A percentile compares a stretch with the other conserved stretches of the same genome.
These are phyloP conservation scores for Moricandia arvensis DNA, from an alignment of 345 rosid species.

Conservation along the genomic window DNA sequence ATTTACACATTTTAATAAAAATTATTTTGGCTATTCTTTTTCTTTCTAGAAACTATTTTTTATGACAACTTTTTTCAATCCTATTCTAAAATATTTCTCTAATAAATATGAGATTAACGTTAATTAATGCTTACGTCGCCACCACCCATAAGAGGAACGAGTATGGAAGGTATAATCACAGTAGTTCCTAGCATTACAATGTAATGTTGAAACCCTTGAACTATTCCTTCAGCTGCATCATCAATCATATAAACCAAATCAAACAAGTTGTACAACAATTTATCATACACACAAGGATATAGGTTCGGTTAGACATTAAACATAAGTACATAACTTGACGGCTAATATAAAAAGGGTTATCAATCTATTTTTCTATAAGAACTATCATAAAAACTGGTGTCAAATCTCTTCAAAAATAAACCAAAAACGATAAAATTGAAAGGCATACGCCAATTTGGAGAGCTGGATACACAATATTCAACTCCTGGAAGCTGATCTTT, in stretches of 20 bases:
- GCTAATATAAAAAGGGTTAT: not conserved
- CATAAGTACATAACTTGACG: not conserved
- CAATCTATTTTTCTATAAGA: too few species aligned
- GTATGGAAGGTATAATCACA: constrained; percentile 62
- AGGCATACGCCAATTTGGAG: constrained; percentile 74
- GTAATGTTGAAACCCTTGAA: constrained; percentile 88
- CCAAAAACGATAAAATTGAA: not conserved
- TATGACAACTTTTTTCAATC: too few species aligned
- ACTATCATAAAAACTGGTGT: not conserved
- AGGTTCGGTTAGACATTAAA: not conserved
- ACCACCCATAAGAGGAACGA: constrained; percentile 85
- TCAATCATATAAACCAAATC: not conserved
- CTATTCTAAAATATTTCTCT: too few species aligned
- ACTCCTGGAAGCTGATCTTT: constrained; percentile 90
- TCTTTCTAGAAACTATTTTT: too few species aligned
- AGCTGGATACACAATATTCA: constrained; percentile 69
- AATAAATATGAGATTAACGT: too few species aligned
- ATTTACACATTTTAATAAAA: too few species aligned
- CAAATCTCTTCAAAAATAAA: too few species aligned
- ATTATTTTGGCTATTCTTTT: too few species aligned
- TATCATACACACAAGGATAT: not conserved
- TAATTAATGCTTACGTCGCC: constrained; percentile 85
- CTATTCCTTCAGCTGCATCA: constrained; percentile 66
- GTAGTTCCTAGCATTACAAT: constrained; percentile 86
- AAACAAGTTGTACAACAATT: not conserved